Base-by-base conservation (phyloP, 2,329 filamentous ascomycete species). In the Neofusicoccum sp. region DNA sequence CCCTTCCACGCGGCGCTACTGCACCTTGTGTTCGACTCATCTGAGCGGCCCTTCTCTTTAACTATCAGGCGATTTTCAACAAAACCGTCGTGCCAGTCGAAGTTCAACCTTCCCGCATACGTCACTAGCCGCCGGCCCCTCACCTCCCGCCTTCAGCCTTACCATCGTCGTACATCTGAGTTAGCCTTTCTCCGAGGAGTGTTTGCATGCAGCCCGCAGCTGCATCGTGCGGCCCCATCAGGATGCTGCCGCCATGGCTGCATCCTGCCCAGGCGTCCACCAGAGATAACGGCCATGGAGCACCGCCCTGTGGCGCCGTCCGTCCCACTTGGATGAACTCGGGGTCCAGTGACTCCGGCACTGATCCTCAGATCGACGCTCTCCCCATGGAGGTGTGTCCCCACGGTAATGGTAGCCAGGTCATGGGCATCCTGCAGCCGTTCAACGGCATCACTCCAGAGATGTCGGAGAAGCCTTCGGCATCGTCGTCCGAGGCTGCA, bases 231-330 rank as follows among this genome's bases (percentile, higher is more conserved):
- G 51, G 43, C n/a, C 51, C 57, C 36, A 4, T 49, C 11, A 48
- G 57, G 45, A 60, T 60, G 57, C 34, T 26, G 36, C 57, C 57
- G 11, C 57, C 57, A 40, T 60, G 57, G 57, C 45, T 60, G 45
- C 57, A 60, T 41, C 57, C 57, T 14, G 57, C 34, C 36, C 34
- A 60, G 57, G 36, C 51, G 8, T 33, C 36, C 16, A 34, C 28
- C 26, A 43, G 43, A 11, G 57, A 33, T 6, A 43, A 48, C 20
- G 57, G 43, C 28, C 43, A 44, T 16, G 41, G 51, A 24, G 38
- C 57, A 20, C 31, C 45, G 26, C 57, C 45, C 28, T 33, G 14
- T 4, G 9, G 44, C 34, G 45, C 30, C 12, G 30, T 9, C n/a
- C 36, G 45, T 33, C 57, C 57, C 7, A 30, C 45, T n/a, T 60